Evolutionary conservation across 352 stramenopile species (phyloP).

Genomic region (Achlya hypogyna): DNA sequence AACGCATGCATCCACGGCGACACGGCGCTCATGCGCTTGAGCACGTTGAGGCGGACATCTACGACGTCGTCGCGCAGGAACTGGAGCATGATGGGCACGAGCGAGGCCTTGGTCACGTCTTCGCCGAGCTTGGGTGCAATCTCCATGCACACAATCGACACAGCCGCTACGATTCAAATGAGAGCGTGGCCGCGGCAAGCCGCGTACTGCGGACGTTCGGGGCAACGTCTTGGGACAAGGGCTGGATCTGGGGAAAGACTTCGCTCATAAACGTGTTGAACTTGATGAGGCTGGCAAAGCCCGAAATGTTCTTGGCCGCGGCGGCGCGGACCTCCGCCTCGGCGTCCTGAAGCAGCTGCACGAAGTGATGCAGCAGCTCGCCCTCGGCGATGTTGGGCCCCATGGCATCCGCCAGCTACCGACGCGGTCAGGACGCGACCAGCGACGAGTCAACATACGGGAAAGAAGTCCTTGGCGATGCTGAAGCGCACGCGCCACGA

Average conservation of each 20-base stretch:
- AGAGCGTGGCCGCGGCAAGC: neutral
- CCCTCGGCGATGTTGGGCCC: slow-evolving; percentile 69
- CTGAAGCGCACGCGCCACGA: slow-evolving; percentile 92
- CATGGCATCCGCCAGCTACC: slow-evolving; percentile 62
- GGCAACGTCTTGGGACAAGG: slow-evolving; percentile 88
- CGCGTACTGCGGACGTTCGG: slow-evolving; percentile 72
- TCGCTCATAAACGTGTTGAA: slow-evolving; percentile 84
- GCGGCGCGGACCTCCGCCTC: slow-evolving; percentile 91
- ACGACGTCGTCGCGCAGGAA: slow-evolving; percentile 85
- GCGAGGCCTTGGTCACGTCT: slow-evolving; percentile 78
- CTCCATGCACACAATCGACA: slow-evolving; percentile 87
- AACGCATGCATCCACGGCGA: slow-evolving; percentile 87
- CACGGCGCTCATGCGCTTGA: slow-evolving; percentile 88
- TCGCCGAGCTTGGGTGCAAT: slow-evolving; percentile 87
- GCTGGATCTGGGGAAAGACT: slow-evolving; percentile 83
- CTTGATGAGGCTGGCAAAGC: slow-evolving; percentile 89
- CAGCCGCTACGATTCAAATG: slow-evolving; percentile 34
- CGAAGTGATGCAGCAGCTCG: slow-evolving; percentile 87
- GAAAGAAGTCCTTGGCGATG: slow-evolving; percentile 90
- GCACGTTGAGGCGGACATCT: slow-evolving; percentile 91
- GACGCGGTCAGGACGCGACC: neutral
- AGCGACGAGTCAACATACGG: slow-evolving; percentile 43
- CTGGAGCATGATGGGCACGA: slow-evolving; percentile 66
- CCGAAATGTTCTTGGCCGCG: slow-evolving; percentile 87
- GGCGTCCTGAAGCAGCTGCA: slow-evolving; percentile 84